These are phyloP conservation scores for Cercospora sp. DNA, from an alignment of 2,329 filamentous ascomycete genomes.

Conservation along the genomic window DNA sequence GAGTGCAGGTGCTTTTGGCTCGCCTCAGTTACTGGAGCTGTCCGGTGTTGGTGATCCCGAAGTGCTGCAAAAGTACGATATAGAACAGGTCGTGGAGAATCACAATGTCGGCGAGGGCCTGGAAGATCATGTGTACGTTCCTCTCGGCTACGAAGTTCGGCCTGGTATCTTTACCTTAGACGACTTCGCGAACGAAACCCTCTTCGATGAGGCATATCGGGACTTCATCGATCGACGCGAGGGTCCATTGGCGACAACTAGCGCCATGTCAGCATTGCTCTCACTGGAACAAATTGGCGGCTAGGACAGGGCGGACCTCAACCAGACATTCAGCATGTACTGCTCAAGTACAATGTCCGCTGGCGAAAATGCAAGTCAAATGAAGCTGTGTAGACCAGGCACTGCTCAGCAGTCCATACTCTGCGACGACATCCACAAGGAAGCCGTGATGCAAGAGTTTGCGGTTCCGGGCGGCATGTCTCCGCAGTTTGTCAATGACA, in stretches of 20 bases:
- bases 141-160: slow-evolving; percentile 29
- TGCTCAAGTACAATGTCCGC: neutral
- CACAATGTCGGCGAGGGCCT: slow-evolving; percentile 28
- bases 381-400: neutral
- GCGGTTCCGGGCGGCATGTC: slow-evolving; percentile 31
- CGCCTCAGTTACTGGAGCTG: slow-evolving; percentile 45
- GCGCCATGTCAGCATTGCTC: slow-evolving; percentile 17
- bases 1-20: slow-evolving; percentile 39
- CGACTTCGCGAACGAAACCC: slow-evolving; percentile 6
- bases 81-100: slow-evolving; percentile 25
- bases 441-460: slow-evolving; percentile 31
- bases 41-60: slow-evolving; percentile 41
- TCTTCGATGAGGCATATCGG: slow-evolving; percentile 9
- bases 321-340: neutral
- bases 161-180: slow-evolving; percentile 24
- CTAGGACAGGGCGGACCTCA: neutral
- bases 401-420: slow-evolving; percentile 22
- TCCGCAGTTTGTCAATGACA: slow-evolving; percentile 31
- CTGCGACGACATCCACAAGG: slow-evolving; percentile 20
- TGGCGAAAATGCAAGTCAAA: neutral
- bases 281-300: slow-evolving; percentile 20
- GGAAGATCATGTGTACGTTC: slow-evolving; percentile 25
- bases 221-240: slow-evolving; percentile 11
- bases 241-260: slow-evolving; percentile 10
- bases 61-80: slow-evolving; percentile 17